Evolutionary conservation across 208 protist genomes (phyloP).

Genomic region (Leishmania martiniquensis): DNA sequence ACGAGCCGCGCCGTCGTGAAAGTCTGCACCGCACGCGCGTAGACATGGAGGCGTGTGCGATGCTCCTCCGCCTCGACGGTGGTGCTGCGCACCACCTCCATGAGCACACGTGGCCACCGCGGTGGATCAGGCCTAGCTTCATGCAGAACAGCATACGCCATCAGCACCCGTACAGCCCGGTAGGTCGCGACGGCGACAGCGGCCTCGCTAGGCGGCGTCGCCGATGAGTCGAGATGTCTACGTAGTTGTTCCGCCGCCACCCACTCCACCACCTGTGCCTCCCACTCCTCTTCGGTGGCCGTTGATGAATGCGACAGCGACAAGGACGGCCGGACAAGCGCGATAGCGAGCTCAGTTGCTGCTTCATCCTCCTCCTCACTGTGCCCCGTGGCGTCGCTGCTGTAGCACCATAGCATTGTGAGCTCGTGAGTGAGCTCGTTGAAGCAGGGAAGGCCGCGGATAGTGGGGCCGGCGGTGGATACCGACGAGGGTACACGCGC

Average conservation of each 20-base stretch:
- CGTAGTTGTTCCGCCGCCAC: constrained; percentile 3
- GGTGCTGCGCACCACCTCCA: constrained; percentile 24
- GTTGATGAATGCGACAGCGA: neutral
- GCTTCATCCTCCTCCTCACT: neutral
- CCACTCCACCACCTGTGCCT: constrained; percentile 26
- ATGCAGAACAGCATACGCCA: constrained; percentile 18
- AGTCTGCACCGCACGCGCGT: constrained; percentile 17
- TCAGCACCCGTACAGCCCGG: constrained; percentile 16
- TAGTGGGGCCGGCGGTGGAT: neutral
- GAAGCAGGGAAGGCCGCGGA: constrained; percentile 1
- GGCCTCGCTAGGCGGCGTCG: neutral
- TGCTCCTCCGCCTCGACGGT: constrained; percentile 11
- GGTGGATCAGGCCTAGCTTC: neutral
- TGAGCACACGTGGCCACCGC: constrained; percentile 18
- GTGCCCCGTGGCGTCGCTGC: neutral
- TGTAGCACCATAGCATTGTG: constrained; percentile 12
- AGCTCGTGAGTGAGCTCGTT: constrained; percentile 12
- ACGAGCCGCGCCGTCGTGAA: constrained; percentile 18
- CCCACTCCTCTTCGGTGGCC: constrained; percentile 8
- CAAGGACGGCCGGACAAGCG: neutral
- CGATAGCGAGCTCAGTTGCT: neutral
- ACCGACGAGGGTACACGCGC: neutral
- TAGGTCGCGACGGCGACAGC: constrained; percentile 10
- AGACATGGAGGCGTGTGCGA: constrained; percentile 13
- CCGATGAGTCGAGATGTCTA: neutral